phyloP scores from a whole-genome alignment of 305 asterid genomes.

The Rubia balearica region DNA sequence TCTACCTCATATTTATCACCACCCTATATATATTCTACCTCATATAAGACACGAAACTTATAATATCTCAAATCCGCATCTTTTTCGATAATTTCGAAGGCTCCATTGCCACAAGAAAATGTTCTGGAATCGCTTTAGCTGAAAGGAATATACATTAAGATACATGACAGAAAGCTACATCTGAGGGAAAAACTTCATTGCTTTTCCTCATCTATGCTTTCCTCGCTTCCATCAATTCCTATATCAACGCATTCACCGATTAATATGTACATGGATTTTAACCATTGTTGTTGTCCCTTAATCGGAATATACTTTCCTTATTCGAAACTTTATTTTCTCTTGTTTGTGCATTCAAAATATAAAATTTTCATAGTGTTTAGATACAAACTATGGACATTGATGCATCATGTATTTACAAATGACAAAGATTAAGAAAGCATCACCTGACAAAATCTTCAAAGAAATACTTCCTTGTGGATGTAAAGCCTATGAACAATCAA shows the following conservation, averaged over 20 bases:
- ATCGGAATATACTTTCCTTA: too few relatives aligned
- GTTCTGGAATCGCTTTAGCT: conserved; percentile 6
- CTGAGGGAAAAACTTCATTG: conserved; percentile 35
- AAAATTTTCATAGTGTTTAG: too few relatives aligned
- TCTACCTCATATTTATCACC: too few relatives aligned
- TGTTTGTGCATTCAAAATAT: too few relatives aligned
- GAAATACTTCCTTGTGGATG: conserved; percentile 98
- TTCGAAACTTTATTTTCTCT: too few relatives aligned
- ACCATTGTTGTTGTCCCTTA: background rate
- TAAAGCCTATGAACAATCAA: conserved; percentile 92
- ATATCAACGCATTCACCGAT: conserved; percentile 12
- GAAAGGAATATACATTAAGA: background rate
- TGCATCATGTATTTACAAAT: background rate
- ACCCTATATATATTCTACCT: too few relatives aligned
- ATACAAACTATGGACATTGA: too few relatives aligned
- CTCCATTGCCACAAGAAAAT: background rate
- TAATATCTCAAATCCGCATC: too few relatives aligned
- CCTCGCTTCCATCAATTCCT: conserved; percentile 83
- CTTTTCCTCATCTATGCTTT: conserved; percentile 82
- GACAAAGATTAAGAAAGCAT: conserved; percentile 5
- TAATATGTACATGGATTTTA: too few relatives aligned
- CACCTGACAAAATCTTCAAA: conserved; percentile 93
- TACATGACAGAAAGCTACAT: background rate
- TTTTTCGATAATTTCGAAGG: too few relatives aligned
- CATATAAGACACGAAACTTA: too few relatives aligned